Evolutionary conservation across 1,284 basidiomycete species (phyloP).

Genomic region (Ceratobasidium sp.): DNA sequence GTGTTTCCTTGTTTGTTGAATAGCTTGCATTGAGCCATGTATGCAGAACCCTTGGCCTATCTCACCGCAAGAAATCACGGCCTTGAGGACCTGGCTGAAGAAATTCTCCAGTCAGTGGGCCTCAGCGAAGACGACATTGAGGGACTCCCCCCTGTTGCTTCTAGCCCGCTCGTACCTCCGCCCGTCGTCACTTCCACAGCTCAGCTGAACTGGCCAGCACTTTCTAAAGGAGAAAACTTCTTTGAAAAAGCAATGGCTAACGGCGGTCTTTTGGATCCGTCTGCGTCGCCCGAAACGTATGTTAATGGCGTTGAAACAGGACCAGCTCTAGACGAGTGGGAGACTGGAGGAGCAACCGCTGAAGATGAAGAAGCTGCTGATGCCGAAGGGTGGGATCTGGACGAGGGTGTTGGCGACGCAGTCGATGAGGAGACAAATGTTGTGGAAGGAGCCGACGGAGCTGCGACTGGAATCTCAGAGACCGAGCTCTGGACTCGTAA

Average conservation of each 20-base stretch:
- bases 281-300: conserved; percentile 60
- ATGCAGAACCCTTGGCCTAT: conserved; percentile 90
- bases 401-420: conserved; percentile 67
- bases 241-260: conserved; percentile 93
- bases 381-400: conserved; percentile 88
- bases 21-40: conserved; percentile 14
- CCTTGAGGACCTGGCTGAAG: conserved; percentile 85
- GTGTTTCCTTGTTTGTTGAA: conserved; percentile 48
- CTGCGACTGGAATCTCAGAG: conserved; percentile 86
- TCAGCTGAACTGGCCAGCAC: conserved; percentile 86
- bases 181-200: conserved; percentile 77
- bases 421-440: conserved; percentile 70
- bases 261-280: conserved; percentile 71
- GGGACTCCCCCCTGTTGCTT: conserved; percentile 73
- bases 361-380: conserved; percentile 65
- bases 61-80: conserved; percentile 96
- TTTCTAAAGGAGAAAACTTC: conserved; percentile 87
- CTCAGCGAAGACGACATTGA: conserved; percentile 88
- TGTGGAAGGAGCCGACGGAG: conserved; percentile 74
- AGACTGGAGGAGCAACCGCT: conserved; percentile 67
- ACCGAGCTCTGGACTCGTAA: conserved; percentile 94
- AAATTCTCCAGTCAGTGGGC: conserved; percentile 89
- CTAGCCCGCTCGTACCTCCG: conserved; percentile 76
- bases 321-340: conserved; percentile 86
- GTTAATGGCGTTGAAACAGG: conserved; percentile 75